Evolutionary conservation across 371 early-diverging fungal species (phyloP), one percentile per base, ranked within the genome.

Genomic region (Umbelopsis sp.): DNA sequence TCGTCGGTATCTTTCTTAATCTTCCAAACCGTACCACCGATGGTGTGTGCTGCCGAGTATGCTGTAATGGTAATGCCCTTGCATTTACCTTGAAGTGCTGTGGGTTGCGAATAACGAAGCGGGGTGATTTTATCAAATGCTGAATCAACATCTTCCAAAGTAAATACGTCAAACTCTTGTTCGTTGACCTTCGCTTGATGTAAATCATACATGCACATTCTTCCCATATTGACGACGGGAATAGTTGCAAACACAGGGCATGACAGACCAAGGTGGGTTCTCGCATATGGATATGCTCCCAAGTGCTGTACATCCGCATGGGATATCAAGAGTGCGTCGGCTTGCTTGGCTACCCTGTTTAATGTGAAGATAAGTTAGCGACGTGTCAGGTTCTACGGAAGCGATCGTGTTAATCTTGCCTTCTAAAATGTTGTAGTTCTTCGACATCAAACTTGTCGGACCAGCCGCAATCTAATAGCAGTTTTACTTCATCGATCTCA

Each of bases 21-120:
- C 72, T 94, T 96, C 98, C 98, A 99, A 35, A 99, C 84, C 0
- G 98, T 93, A 48, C 99, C 99, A 73, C 99, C 99, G 63, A 99
- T 83, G 0, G 98, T 92, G 76, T 99, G 96, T 8, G 99, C 99
- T 18, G 98, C 98, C 44, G 93, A 85, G 76, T 93, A 94, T 3
- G 99, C 96, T 11, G 95, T 94, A 51, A 99, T 89, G 0, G 90
- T 89, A 14, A 99, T 94, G 9, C 94, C 95, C 65, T 90, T 83
- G 79, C 90, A 91, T 68, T 96, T 93, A 74, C 93, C 92, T 0
- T 81, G 63, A 18, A 97, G 80, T 0, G 83, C 81, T 64, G 85
- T 89, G 1, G 97, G 96, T 75, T 99, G 99, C 9, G 92, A 93
- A 80, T 97, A 99, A 70, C 97, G 87, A 44, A 99, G 81, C 18